Base-by-base conservation (phyloP, 83 land plant species). In the Diphasiastrum complanatum region DNA sequence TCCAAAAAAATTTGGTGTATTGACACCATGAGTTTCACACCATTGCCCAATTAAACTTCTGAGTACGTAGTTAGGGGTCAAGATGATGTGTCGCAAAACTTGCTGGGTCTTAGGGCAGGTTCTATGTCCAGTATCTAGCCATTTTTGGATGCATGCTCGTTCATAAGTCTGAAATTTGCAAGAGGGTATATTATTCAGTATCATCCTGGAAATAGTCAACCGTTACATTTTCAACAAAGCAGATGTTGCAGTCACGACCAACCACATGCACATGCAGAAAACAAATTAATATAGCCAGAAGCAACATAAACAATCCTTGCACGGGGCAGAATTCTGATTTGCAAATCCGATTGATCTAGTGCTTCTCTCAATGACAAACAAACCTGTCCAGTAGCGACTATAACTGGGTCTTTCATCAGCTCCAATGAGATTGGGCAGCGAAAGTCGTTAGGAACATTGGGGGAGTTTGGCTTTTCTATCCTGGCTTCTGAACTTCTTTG, bases 341-440 rank as follows among this genome's bases (percentile, higher is more conserved):
- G n/a, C n/a, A n/a, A n/a, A n/a, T n/a, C n/a, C n/a, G n/a, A n/a
- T n/a, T n/a, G n/a, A n/a, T n/a, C n/a, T n/a, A n/a, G n/a, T n/a
- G n/a, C n/a, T n/a, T n/a, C n/a, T n/a, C n/a, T n/a, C n/a, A n/a
- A n/a, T n/a, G n/a, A n/a, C n/a, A n/a, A 28, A 46, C 71, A 50
- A 24, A 90, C 96, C 83, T 90, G 96, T 67, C 96, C 96, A 27
- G 88, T 86, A 8, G 96, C 85, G 46, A 90, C 85, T 60, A 90
- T 86, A 25, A 90, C 96, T 30, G 96, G 96, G 65, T 90, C 96
- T 51, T 72, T 83, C 96, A 90, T 89, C 69, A 89, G 46, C 52
- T 85, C 96, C 32, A 89, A 80, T 34, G 91, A 83, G 23, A 89
- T 89, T 16, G 96, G 96, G 53, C 96, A 89, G 26, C 81, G 77